A percentile compares a stretch with the other conserved stretches of the same genome.
Conservation (phyloP, 148 eudicot species). For the Amaranthus palmeri region DNA sequence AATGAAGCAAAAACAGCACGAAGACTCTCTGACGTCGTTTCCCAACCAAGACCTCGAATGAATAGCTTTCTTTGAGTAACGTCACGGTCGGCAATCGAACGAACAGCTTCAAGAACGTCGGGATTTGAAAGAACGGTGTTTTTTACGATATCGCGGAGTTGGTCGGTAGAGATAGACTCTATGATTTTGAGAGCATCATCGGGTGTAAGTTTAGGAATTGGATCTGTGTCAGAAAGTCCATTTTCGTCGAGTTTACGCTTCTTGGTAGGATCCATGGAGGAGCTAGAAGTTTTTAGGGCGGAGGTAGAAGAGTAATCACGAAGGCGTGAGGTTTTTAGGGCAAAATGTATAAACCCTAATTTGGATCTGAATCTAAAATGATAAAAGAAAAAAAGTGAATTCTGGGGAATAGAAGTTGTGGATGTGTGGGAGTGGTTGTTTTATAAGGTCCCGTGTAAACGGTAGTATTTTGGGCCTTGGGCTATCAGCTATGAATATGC, state of each 20-base stretch:
- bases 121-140: constrained; percentile 41
- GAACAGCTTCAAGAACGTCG: constrained; percentile 58
- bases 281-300: background rate
- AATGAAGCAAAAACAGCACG: constrained; percentile 33
- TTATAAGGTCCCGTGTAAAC: too few species aligned
- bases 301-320: background rate
- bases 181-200: constrained; percentile 57
- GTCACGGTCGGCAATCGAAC: constrained; percentile 60
- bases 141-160: constrained; percentile 53
- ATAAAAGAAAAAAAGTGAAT: too few species aligned
- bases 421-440: too few species aligned
- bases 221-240: constrained; percentile 27
- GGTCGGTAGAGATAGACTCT: constrained; percentile 53
- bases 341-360: too few species aligned
- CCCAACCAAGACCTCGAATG: constrained; percentile 74
- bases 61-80: constrained; percentile 60
- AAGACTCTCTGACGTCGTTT: constrained; percentile 59
- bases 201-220: constrained; percentile 27
- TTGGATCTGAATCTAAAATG: too few species aligned
- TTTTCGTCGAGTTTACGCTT: constrained; percentile 82
- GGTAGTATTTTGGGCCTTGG: too few species aligned
- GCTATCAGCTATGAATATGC: too few species aligned
- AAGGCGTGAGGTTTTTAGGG: too few species aligned
- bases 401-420: too few species aligned
- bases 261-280: constrained; percentile 55